Percentiles rank a stretch among this genome's conserved stretches.
Conservation (phyloP, 2,329 filamentous ascomycete species). For the Penicillium sp. region DNA sequence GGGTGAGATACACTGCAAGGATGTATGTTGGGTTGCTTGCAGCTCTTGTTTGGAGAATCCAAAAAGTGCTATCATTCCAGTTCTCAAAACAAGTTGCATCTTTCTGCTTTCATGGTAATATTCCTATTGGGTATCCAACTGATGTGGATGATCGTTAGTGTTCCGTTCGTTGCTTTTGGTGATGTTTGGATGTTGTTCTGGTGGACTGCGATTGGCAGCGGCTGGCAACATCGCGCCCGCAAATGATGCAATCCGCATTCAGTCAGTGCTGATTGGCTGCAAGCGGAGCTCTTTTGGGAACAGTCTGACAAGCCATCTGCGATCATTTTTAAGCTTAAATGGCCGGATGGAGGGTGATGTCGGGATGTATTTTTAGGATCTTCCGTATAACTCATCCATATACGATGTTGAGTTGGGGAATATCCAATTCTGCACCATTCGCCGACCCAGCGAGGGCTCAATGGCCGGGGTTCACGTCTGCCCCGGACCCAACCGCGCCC, state of each 20-base stretch:
- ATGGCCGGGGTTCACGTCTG: not conserved
- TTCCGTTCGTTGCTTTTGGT: not conserved
- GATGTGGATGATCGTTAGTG: not conserved
- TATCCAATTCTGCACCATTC: not conserved
- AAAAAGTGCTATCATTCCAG: no score
- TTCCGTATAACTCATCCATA: not conserved
- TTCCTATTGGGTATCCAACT: not conserved
- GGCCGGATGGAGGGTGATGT: not conserved
- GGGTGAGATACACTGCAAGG: no score
- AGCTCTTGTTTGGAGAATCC: no score
- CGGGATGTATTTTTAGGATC: not conserved
- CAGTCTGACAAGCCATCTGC: not conserved
- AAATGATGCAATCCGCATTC: slow-evolving; percentile 22
- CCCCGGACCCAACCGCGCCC: not conserved
- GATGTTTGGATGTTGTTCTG: not conserved
- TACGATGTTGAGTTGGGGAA: not conserved
- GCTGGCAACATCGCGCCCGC: slow-evolving; percentile 15
- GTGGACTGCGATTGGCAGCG: slow-evolving; percentile 12
- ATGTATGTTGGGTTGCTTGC: no score
- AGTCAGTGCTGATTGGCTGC: slow-evolving; percentile 12
- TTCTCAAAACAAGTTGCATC: no score
- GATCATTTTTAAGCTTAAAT: slow-evolving; percentile 4
- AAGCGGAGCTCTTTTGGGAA: not conserved
- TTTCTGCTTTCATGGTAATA: not conserved
- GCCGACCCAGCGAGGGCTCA: not conserved